Evolutionary conservation across 768 basidiomycete genomes (phyloP).

Genomic region (Tulasnella sp.): DNA sequence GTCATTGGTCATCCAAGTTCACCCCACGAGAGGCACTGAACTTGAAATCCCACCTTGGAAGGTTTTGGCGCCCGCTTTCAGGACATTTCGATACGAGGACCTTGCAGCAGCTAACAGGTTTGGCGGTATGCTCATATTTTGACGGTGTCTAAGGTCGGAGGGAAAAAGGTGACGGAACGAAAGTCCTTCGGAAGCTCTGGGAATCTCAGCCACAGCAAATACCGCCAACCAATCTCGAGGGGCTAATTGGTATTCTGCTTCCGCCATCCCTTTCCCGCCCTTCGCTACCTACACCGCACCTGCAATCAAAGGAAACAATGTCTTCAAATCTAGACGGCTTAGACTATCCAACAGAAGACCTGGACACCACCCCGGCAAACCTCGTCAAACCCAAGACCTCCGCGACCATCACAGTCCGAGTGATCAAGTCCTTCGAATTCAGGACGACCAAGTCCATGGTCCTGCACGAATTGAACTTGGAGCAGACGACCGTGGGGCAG

Average conservation of each 20-base stretch:
- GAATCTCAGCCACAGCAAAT: not conserved
- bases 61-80: slow-evolving; percentile 61
- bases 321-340: not conserved
- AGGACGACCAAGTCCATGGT: slow-evolving; percentile 86
- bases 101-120: slow-evolving; percentile 62
- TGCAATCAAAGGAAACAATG: not conserved
- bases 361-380: slow-evolving; percentile 46
- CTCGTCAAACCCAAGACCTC: slow-evolving; percentile 61
- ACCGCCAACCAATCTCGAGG: not conserved
- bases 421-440: slow-evolving; percentile 94
- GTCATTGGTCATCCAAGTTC: not conserved
- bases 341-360: slow-evolving; percentile 12
- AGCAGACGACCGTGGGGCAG: slow-evolving; percentile 67
- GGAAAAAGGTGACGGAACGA: not conserved
- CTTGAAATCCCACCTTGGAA: slow-evolving; percentile 53
- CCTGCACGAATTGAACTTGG: slow-evolving; percentile 75
- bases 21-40: not conserved
- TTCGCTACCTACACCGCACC: not conserved
- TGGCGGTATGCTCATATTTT: slow-evolving; percentile 42
- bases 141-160: not conserved
- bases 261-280: not conserved
- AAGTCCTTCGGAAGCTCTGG: slow-evolving; percentile 1
- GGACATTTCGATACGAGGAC: slow-evolving; percentile 68
- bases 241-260: not conserved
- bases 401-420: slow-evolving; percentile 83